Base-by-base conservation (phyloP, 305 asterid species). In the Fraxinus paxiana region DNA sequence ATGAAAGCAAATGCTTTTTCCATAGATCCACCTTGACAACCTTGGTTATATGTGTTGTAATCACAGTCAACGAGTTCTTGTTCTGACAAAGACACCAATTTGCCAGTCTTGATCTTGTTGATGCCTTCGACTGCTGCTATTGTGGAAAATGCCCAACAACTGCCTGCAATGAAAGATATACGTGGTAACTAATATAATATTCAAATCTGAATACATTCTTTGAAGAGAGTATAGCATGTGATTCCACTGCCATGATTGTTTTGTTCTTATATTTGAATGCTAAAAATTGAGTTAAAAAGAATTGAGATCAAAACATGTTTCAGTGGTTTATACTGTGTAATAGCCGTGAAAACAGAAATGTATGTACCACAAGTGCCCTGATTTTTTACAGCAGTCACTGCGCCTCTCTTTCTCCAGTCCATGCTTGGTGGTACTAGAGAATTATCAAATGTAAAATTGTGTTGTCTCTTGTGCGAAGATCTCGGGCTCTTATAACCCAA, bases 401-500 rank as follows among this genome's bases (percentile, higher is more conserved):
- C 93, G 8, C 92, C 91, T 0, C 59, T 72, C 87, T 85, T 87
- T 87, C 93, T 85, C 94, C 94, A 93, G 84, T 92, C 98, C 18
- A 88, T 76, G 82, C 81, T 82, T 5, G 83, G 22, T 10, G 92
- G 90, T 31, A 77, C 38, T 17, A 9, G 31, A 59, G 35, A 65
- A 28, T 18, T 24, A 24, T 12, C 15, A 59, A 8, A 34, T 5
- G 80, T 81, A 46, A 33, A 33, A 75, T 81, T 83, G 2, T 65
- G 33, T 8, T 0, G 46, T 8, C 5, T 33, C 28, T 73, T 63
- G 38, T 6, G 46, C 33, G 81, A 41, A 65, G 17, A 63, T 35
- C 18, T 26, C 6, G 6, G 77, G 15, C 73, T 59, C 78, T 79
- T 83, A 82, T 88, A 87, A 76, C 95, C 97, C 38, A 87, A 78